A percentile compares a stretch with the other conserved stretches of the same genome.
Conservation (phyloP, 306 rosid genomes). For the Malus sylvestris region DNA sequence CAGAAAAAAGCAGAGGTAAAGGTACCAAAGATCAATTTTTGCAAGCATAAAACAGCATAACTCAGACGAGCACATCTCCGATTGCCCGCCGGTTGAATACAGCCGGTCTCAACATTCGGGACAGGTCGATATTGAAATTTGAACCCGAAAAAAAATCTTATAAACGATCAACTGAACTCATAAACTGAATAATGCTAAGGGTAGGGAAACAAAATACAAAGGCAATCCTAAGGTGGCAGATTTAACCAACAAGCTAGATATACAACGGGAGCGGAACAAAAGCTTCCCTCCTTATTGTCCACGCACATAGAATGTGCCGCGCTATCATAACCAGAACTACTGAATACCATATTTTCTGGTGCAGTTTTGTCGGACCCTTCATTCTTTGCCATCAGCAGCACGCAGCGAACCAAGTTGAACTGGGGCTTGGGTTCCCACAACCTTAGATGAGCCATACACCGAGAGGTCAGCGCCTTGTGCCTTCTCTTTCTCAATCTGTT, state of each 20-base stretch:
- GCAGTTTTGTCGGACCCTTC: neutral
- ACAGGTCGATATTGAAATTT: too few relatives aligned
- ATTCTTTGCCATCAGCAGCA: conserved; percentile 90
- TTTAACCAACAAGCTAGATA: conserved; percentile 12
- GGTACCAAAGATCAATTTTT: too few relatives aligned
- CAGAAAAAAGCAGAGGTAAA: too few relatives aligned
- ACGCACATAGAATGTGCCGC: conserved; percentile 9
- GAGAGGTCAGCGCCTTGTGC: conserved; percentile 59
- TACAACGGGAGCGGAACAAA: conserved; percentile 3
- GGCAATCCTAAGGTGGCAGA: conserved; percentile 7
- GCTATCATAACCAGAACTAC: conserved; percentile 5
- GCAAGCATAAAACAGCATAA: too few relatives aligned
- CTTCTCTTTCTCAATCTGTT: conserved; percentile 96
- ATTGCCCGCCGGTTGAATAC: neutral
- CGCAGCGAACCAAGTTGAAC: conserved; percentile 95
- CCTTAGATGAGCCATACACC: conserved; percentile 81
- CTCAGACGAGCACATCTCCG: too few relatives aligned
- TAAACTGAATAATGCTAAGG: neutral
- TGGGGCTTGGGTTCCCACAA: conserved; percentile 93
- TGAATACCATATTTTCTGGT: neutral
- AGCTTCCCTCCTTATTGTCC: conserved; percentile 17
- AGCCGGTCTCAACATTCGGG: neutral
- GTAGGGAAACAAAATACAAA: neutral
- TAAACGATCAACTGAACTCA: neutral
- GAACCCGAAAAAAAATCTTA: neutral